Conservation (phyloP, 495 filamentous ascomycete genomes). For the Neurospora africana region DNA sequence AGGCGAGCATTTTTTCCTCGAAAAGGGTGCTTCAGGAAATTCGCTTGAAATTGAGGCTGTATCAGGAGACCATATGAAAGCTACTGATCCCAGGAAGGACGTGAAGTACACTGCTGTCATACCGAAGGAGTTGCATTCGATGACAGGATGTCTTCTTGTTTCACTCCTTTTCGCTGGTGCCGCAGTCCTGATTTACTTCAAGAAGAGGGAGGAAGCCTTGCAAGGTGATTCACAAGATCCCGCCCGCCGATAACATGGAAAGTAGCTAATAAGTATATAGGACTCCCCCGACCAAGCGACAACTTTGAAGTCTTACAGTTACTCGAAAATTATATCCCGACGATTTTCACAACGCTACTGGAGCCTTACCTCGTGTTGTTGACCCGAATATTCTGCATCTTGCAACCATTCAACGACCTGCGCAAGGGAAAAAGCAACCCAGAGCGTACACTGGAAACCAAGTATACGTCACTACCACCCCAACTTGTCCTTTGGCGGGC, state of each 20-base stretch:
- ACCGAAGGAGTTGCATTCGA: too few relatives aligned
- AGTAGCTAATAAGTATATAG: constrained; percentile 5
- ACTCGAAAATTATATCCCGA: constrained; percentile 36
- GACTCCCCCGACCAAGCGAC: constrained; percentile 26
- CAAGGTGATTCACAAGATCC: background rate
- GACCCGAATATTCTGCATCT: constrained; percentile 1
- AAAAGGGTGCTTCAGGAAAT: too few relatives aligned
- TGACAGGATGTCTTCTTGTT: too few relatives aligned
- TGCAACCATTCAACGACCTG: background rate
- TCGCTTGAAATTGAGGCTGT: too few relatives aligned
- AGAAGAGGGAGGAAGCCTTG: too few relatives aligned
- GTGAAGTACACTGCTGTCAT: too few relatives aligned
- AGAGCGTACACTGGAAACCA: background rate
- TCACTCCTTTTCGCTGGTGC: too few relatives aligned
- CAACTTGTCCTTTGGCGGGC: background rate
- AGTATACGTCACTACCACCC: background rate
- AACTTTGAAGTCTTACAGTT: constrained; percentile 27
- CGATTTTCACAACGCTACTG: constrained; percentile 29
- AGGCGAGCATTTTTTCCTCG: too few relatives aligned
- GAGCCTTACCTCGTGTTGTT: constrained; percentile 39
- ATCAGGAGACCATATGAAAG: too few relatives aligned
- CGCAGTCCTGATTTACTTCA: too few relatives aligned
- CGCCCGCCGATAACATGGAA: too few relatives aligned
- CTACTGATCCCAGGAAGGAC: too few relatives aligned
- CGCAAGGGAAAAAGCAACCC: background rate